Base-by-base conservation (phyloP, 2,329 filamentous ascomycete genomes). In the Trichoderma sp. region DNA sequence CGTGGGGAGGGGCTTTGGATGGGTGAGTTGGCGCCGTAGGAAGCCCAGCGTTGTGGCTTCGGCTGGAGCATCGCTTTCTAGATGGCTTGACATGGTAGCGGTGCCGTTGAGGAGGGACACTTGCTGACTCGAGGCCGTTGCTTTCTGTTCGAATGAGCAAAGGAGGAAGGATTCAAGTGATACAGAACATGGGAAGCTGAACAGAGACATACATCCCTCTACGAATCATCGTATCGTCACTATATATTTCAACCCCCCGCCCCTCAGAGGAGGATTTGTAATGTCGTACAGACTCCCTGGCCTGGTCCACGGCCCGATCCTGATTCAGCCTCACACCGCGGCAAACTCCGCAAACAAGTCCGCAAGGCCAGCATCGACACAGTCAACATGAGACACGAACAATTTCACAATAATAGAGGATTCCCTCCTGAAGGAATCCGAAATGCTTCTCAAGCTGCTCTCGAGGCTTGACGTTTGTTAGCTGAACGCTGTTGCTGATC, bases 1-100 rank as follows among this genome's bases (percentile, higher is more conserved):
- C 12, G 7, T 6, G 7, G 56, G 43, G 12, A 59, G 15, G 3
- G 56, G n/a, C 19, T 59, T 59, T 7, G 28, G 56, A 17, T 28
- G 34, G 10, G 56, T 59, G 6, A 59, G 48, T 39, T 59, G 56
- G 1, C 56, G 56, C 43, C 19, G 7, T 44, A 59, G 43, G 14
- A 59, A 59, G 26, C 56, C 56, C 10, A 59, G 7, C n/a, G 26
- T 39, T 1, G 56, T 59, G 56, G 43, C n/a, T 15, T 59, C 56
- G 12, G 34, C 48, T 2, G 43, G 17, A 48, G 56, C 56, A 5
- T 59, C n/a, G n/a, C 14, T 39, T 39, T 48, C 56, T 10, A 59
- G 56, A 39, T 59, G 43, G 14, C 56, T 59, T 2, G 56, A 59
- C 56, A 59, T 59, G n/a, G 34, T 10, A 17, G 19, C n/a, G 19